These are phyloP conservation scores for Pestalotiopsis sp. DNA, from an alignment of 2,329 filamentous ascomycete genomes.

Conservation along the genomic window DNA sequence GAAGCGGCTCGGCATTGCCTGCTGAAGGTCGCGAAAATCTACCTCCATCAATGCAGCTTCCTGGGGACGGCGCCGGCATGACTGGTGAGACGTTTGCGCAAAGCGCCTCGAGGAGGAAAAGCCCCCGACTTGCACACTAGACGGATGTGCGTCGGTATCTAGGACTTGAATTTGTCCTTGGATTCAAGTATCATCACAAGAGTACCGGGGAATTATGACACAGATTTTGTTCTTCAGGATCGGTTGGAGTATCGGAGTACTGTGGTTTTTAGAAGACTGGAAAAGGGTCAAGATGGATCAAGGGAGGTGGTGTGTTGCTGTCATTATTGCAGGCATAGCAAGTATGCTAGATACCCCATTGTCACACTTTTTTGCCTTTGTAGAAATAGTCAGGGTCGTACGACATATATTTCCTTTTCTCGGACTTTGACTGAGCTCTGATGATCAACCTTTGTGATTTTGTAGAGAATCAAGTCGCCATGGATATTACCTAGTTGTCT, in stretches of 20 bases:
- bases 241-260: conserved; percentile 11
- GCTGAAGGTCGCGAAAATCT: conserved; percentile 54
- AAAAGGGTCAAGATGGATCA: not conserved
- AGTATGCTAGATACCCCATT: conserved; percentile 27
- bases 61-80: conserved; percentile 29
- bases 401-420: conserved; percentile 1
- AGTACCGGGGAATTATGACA: not conserved
- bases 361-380: conserved; percentile 5
- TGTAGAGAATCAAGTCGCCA: no score
- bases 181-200: not conserved
- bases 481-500: no score
- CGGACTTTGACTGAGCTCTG: not conserved
- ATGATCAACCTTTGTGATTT: not conserved
- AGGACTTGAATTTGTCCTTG: not conserved
- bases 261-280: conserved; percentile 3
- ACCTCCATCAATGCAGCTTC: conserved; percentile 34
- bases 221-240: not conserved
- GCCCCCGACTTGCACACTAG: conserved; percentile 46
- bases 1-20: conserved; percentile 28
- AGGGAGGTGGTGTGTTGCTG: conserved; percentile 14
- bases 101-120: conserved; percentile 55
- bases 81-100: conserved; percentile 43
- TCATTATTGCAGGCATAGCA: conserved; percentile 16
- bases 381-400: not conserved
- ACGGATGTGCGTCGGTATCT: not conserved